Conservation (phyloP, 2,329 filamentous ascomycete species). For the Colletotrichum trifolii region DNA sequence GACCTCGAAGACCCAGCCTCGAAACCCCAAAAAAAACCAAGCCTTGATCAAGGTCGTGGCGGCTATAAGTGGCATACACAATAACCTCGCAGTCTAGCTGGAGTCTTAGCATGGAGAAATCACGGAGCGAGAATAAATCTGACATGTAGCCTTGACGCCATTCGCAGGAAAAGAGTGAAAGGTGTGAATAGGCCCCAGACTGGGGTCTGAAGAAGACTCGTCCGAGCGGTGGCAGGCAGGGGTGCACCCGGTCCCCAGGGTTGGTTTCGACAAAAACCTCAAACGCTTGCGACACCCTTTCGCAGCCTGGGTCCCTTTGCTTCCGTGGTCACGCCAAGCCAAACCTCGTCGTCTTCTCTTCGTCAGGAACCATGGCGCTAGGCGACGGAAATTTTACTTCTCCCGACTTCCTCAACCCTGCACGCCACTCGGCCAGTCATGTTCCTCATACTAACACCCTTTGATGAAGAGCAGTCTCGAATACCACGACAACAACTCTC, state of each 20-base stretch:
- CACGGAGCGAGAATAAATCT: neutral
- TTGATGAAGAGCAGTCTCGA: too few relatives aligned
- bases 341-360: slow-evolving; percentile 20
- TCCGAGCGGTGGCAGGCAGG: slow-evolving; percentile 13
- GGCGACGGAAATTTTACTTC: slow-evolving; percentile 8
- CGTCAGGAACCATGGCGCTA: slow-evolving; percentile 2
- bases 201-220: slow-evolving; percentile 19
- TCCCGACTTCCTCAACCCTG: slow-evolving; percentile 10
- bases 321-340: slow-evolving; percentile 27
- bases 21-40: slow-evolving; percentile 12
- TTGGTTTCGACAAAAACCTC: slow-evolving; percentile 33
- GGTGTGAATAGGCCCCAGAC: neutral
- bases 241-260: slow-evolving; percentile 21
- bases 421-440: neutral
- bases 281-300: slow-evolving; percentile 35
- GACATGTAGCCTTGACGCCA: neutral
- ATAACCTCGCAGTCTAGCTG: neutral
- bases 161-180: neutral
- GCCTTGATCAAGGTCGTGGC: neutral
- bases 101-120: neutral
- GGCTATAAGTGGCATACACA: neutral
- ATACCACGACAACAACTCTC: neutral
- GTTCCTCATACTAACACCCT: neutral
- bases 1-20: neutral
- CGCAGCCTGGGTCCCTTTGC: slow-evolving; percentile 19